Evolutionary conservation across 148 eudicot species (phyloP), one percentile per base, ranked within the genome.

Genomic region (Selenicereus undatus): DNA sequence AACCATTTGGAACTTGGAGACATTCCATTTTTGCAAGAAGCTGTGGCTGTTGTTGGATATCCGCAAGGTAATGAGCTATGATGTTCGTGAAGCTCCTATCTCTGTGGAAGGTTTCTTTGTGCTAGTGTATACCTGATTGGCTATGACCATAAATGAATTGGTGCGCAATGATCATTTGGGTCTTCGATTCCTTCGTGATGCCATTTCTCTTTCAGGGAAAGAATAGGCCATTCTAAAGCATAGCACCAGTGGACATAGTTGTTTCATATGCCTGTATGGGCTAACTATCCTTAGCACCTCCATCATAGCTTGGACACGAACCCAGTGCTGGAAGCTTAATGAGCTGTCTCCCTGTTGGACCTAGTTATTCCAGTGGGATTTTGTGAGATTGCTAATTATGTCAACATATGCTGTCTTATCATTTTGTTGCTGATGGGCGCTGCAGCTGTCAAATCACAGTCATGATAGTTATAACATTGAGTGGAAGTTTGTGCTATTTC

Each of bases 11-110:
- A 91, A 84, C 90, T 96, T 71, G 97, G 99, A 32, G 98, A 93
- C 48, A 85, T 90, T 79, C 99, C 99, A 11, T 93, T 91, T 83
- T 78, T 96, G 62, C 99, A 96, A 83, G 93, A 96, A 88, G 97
- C 93, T 82, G 99, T 96, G 29, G 97, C 97, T 71, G 99, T 96
- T 78, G 99, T 93, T 66, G 99, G 99, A 79, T 96, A 93, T 88
- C 97, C 97, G 56, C 98, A 95, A 93, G 98, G 98, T 94, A 86
- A 84, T 60, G 54, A 24, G 29, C 4, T 24, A 45, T 29, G 7
- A 22, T 10, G 32, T 73, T 73, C 17, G 56, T 24, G 14, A 73
- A 43, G 56, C 56, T 50, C 56, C 27, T 11, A 12, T 50, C 24
- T 48, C 10, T 17, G 11, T 42, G 32, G 52, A 42, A 42, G 27